A percentile compares a stretch with the other conserved stretches of the same genome.
These are phyloP conservation scores for Thalia dealbata DNA, from an alignment of 176 grass and related monocot species.

Conservation along the genomic window DNA sequence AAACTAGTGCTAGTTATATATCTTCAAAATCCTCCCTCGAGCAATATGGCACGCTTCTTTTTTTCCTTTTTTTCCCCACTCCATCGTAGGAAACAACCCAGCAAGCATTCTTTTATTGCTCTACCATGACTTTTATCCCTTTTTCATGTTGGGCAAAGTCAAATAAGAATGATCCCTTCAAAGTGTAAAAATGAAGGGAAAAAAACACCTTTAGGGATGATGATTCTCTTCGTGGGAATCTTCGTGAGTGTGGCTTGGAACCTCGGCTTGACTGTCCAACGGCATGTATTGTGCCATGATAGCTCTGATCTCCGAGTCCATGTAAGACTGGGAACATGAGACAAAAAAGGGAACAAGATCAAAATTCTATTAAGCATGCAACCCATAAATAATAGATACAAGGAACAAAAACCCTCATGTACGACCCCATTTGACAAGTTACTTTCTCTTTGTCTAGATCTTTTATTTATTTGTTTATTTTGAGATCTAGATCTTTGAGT, in stretches of 20 bases:
- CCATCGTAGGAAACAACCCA: too few relatives aligned
- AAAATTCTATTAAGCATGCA: neutral
- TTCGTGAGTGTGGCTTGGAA: neutral
- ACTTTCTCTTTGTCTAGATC: neutral
- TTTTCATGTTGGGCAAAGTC: neutral
- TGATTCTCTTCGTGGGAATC: conserved; percentile 6
- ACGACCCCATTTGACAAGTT: neutral
- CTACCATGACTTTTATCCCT: neutral
- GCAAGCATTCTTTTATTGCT: neutral
- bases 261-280: conserved; percentile 4
- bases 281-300: conserved; percentile 23
- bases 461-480: too few relatives aligned
- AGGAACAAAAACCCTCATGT: neutral
- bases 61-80: neutral
- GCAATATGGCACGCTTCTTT: neutral
- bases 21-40: neutral
- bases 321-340: conserved; percentile 9
- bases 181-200: conserved; percentile 2
- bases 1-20: neutral
- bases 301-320: conserved; percentile 20
- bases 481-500: neutral
- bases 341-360: neutral
- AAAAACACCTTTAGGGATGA: conserved; percentile 15
- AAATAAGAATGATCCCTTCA: neutral
- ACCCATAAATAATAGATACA: neutral